These are phyloP conservation scores for Candida piceae DNA, from an alignment of 805 yeast genomes.

Conservation along the genomic window DNA sequence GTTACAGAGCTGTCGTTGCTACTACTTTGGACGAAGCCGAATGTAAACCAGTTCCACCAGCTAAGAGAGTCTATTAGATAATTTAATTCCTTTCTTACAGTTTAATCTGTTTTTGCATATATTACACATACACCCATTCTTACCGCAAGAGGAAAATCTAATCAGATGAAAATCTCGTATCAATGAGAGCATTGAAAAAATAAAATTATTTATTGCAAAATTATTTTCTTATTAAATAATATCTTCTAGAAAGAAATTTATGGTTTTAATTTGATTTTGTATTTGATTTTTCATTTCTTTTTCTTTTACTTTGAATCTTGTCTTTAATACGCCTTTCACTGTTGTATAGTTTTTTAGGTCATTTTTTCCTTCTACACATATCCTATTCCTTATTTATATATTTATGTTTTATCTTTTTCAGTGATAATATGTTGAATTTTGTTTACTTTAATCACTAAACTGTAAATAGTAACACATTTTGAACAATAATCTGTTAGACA, in stretches of 20 bases:
- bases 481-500: no score
- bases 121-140: no score
- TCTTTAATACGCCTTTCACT: neutral
- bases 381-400: neutral
- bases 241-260: no score
- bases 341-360: neutral
- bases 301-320: neutral
- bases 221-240: no score
- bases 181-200: no score
- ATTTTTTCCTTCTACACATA: conserved; percentile 2
- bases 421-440: neutral
- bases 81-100: neutral
- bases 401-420: neutral
- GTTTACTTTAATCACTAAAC: neutral
- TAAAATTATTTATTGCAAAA: no score
- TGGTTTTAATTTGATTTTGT: no score
- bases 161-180: no score
- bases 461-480: neutral
- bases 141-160: no score
- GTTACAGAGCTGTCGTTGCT: conserved; percentile 79
- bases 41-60: conserved; percentile 95
- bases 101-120: no score
- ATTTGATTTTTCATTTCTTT: neutral
- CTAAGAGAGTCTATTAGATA: conserved; percentile 81
- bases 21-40: conserved; percentile 86